Base-by-base conservation (phyloP, 2,329 filamentous ascomycete genomes). In the Sporothrix dimorphospora region DNA sequence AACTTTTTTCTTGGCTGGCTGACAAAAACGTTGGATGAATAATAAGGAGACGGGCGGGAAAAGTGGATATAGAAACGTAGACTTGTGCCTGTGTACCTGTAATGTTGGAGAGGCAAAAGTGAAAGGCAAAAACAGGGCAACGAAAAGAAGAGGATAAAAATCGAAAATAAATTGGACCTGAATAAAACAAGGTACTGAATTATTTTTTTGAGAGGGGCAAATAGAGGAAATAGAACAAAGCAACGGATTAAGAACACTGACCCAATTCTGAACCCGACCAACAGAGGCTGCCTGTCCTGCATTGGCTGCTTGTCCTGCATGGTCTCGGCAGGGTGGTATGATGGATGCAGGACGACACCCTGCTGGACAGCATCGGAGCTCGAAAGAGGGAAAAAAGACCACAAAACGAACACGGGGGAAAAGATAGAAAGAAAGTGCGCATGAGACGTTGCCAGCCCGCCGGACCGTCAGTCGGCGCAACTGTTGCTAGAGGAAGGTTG, bases 21-120 rank as follows among this genome's bases (percentile, higher is more conserved):
- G 55, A 59, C 55, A 59, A 59, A 59, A 27, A 4, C 55, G 27
- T 30, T 38, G 55, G 30, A 21, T 59, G 55, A 59, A 59, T 40
- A 59, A 40, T 59, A 30, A 21, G n/a, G n/a, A 30, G 47, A n/a
- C 19, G 51, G 24, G 1, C 19, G 4, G 8, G 7, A 59, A 59
- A 59, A 59, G 55, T 11, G 55, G 55, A 59, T n/a, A 38, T 4
- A 55, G 6, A 24, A 24, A 55, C 21, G 40, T 42, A 16, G n/a
- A n/a, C n/a, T n/a, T n/a, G n/a, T n/a, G n/a, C n/a, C n/a, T n/a
- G n/a, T n/a, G n/a, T 63, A 42, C 38, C n/a, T 42, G 21, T 27
- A 65, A 65, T 38, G 59, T 21, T 27, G 38, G 45, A 21, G 59
- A 42, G 38, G n/a, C 57, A n/a, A 61, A 63, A 24, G n/a, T 7